These are phyloP conservation scores for Dendrobium catenatum DNA, from an alignment of 106 monocot species.

Conservation along the genomic window DNA sequence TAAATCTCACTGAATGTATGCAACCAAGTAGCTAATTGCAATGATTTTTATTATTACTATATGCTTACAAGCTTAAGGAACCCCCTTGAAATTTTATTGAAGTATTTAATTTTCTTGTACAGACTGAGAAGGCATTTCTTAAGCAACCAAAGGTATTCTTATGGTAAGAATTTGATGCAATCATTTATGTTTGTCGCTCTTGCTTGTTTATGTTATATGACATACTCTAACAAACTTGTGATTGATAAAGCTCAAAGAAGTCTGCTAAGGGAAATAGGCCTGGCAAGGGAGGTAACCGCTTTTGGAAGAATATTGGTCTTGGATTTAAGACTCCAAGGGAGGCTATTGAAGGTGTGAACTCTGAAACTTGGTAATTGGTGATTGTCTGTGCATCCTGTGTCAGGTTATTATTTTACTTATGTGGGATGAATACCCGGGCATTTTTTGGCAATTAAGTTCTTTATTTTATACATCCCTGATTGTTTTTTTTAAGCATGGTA, in stretches of 20 bases:
- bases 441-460: background rate
- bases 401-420: background rate
- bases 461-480: background rate
- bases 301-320: conserved; percentile 25
- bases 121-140: conserved; percentile 60
- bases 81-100: too few relatives aligned
- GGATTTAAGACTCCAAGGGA: conserved; percentile 23
- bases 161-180: conserved; percentile 14
- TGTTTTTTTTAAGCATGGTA: background rate
- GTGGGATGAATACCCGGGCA: background rate
- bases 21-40: background rate
- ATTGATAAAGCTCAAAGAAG: conserved; percentile 17
- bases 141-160: conserved; percentile 61
- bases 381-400: background rate
- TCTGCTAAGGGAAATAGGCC: conserved; percentile 21
- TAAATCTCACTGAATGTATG: too few relatives aligned
- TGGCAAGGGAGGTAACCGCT: conserved; percentile 16
- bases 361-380: background rate
- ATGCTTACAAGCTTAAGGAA: background rate
- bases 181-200: background rate
- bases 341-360: conserved; percentile 15
- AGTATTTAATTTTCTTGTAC: conserved; percentile 3
- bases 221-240: background rate
- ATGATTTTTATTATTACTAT: background rate
- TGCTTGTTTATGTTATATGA: background rate